Evolutionary conservation across 2,329 filamentous ascomycete species (phyloP).

Genomic region (Colletotrichum lini): DNA sequence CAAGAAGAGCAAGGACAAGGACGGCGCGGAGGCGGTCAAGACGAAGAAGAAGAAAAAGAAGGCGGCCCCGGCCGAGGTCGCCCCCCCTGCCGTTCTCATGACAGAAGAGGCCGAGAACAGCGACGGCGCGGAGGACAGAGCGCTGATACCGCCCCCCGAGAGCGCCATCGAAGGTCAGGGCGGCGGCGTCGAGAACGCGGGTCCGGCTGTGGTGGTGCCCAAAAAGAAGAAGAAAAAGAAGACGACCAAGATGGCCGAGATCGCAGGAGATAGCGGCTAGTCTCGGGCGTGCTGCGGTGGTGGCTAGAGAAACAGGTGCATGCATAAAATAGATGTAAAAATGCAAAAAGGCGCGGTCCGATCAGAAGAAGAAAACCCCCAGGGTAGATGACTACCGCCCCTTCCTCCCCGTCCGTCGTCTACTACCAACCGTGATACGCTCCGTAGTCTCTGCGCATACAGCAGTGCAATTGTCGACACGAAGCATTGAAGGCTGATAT

Average conservation of each 20-base stretch:
- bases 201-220: conserved; percentile 48
- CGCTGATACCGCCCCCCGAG: conserved; percentile 10
- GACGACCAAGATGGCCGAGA: conserved; percentile 45
- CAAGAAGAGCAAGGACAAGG: conserved; percentile 71
- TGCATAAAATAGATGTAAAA: background rate
- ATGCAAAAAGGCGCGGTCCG: background rate
- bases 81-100: conserved; percentile 49
- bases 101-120: conserved; percentile 33
- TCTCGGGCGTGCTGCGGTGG: background rate
- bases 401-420: background rate
- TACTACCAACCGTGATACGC: background rate
- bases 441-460: too few relatives aligned
- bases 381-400: background rate
- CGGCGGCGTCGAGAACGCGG: conserved; percentile 5
- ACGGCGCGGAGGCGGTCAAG: conserved; percentile 49
- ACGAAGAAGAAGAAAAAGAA: conserved; percentile 67
- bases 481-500: too few relatives aligned
- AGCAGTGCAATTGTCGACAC: too few relatives aligned
- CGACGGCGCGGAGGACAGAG: conserved; percentile 25
- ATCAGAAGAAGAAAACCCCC: background rate
- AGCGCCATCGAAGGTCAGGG: background rate
- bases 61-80: conserved; percentile 45
- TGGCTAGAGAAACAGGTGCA: background rate
- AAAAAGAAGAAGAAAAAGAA: conserved; percentile 59
- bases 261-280: conserved; percentile 29